Evolutionary conservation across 805 yeast species (phyloP).

Genomic region (Wickerhamomyces alni): DNA sequence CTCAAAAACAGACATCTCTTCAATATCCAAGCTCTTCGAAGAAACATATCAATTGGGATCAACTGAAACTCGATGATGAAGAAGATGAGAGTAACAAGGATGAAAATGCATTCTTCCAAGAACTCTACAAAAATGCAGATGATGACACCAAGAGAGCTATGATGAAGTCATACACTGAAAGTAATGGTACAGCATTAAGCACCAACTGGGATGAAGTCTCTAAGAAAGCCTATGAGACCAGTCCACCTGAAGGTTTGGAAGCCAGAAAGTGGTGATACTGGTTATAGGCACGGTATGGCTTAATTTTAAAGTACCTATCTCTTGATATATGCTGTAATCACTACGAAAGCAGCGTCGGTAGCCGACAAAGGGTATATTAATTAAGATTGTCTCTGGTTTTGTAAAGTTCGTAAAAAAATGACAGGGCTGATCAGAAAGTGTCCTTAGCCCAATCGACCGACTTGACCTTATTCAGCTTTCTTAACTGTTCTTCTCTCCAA

Average conservation of each 20-base stretch:
- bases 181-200: conserved; percentile 88
- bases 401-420: neutral
- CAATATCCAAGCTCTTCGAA: conserved; percentile 61
- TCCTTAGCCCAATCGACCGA: conserved; percentile 9
- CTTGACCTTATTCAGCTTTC: conserved; percentile 16
- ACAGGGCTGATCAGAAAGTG: conserved; percentile 16
- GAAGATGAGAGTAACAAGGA: conserved; percentile 39
- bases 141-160: conserved; percentile 88
- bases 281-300: no score
- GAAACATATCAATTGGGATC: conserved; percentile 65
- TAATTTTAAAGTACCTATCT: no score
- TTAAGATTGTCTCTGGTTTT: neutral
- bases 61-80: conserved; percentile 38
- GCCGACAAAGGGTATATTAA: neutral
- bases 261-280: conserved; percentile 13
- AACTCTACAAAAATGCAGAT: conserved; percentile 71
- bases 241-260: conserved; percentile 22
- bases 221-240: conserved; percentile 40
- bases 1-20: neutral
- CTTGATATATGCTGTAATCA: no score
- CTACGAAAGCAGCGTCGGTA: no score
- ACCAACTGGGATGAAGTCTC: conserved; percentile 92
- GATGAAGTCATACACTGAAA: conserved; percentile 94
- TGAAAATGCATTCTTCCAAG: conserved; percentile 66
- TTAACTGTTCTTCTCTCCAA: conserved; percentile 24